phyloP scores from a whole-genome alignment of 2,329 filamentous ascomycete genomes.

The Aspergillaceae sp. region DNA sequence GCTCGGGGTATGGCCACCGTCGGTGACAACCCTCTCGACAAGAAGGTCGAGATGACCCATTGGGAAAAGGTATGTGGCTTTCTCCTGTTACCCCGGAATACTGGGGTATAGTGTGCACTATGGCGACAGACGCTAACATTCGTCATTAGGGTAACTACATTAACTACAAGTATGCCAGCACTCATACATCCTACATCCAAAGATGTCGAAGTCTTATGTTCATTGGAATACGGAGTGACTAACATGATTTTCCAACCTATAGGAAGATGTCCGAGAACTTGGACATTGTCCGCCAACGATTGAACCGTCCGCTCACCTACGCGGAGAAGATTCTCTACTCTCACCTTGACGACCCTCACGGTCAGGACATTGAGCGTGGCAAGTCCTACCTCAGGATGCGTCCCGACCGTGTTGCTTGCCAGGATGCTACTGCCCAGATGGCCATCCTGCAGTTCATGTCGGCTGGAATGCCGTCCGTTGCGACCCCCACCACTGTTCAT shows the following conservation, averaged over 20 bases:
- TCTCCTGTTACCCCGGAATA: not conserved
- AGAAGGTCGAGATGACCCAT: constrained; percentile 97
- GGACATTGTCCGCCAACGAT: constrained; percentile 72
- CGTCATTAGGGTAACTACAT: constrained; percentile 68
- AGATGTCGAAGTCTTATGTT: not conserved
- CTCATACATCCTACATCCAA: not conserved
- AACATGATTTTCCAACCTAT: constrained; percentile 18
- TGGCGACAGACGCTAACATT: constrained; percentile 13
- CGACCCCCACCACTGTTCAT: constrained; percentile 92
- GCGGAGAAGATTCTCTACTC: constrained; percentile 99
- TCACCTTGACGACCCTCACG: constrained; percentile 92
- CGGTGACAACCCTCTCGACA: constrained; percentile 74
- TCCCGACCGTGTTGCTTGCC: constrained; percentile 95
- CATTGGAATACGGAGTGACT: constrained; percentile 7
- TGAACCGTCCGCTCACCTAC: constrained; percentile 89
- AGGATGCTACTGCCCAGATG: constrained; percentile 99
- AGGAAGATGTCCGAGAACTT: constrained; percentile 99
- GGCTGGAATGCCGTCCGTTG: constrained; percentile 88
- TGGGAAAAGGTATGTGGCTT: constrained; percentile 60
- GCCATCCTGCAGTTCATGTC: constrained; percentile 99
- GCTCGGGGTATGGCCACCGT: constrained; percentile 72
- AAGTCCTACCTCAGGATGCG: constrained; percentile 93
- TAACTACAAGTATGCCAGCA: constrained; percentile 63
- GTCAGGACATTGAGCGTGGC: constrained; percentile 92
- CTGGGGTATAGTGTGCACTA: not conserved